A percentile compares a stretch with the other conserved stretches of the same genome.
Conservation (phyloP, 331 rosid genomes). For the Ulmus americana region DNA sequence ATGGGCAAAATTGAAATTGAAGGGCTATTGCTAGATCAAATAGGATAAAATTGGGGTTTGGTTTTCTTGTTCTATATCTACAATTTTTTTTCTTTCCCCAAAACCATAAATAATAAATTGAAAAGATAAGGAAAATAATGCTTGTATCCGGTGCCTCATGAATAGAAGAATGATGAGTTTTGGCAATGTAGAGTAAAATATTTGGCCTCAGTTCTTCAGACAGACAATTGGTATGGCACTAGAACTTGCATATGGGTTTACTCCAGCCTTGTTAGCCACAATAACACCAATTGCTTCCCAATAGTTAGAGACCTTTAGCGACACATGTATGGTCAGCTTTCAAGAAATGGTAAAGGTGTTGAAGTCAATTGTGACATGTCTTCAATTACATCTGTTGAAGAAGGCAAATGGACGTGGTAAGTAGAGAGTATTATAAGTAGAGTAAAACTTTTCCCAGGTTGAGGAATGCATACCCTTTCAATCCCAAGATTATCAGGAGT, state of each 20-base stretch:
- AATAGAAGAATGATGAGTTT: background rate
- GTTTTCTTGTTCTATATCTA: background rate
- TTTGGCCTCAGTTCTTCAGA: conserved; percentile 1
- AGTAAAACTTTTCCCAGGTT: conserved; percentile 37
- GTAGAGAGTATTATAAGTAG: no score
- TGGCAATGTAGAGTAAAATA: background rate
- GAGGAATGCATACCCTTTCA: no score
- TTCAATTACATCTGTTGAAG: background rate
- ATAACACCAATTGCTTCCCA: conserved; percentile 91
- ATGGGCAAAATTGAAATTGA: no score
- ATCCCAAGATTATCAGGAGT: conserved; percentile 63
- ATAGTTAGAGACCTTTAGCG: conserved; percentile 81
- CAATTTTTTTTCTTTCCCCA: background rate
- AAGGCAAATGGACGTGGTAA: conserved; percentile 30
- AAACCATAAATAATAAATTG: background rate
- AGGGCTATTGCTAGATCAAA: no score
- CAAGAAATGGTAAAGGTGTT: no score
- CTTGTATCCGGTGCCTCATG: background rate
- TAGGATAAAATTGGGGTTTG: no score
- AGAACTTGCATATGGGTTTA: conserved; percentile 45
- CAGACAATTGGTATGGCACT: conserved; percentile 22
- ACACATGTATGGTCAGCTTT: conserved; percentile 20
- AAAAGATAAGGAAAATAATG: no score
- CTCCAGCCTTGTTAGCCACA: conserved; percentile 89
- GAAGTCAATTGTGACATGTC: no score